Conservation (phyloP, 768 basidiomycete species). For the Auriscalpium microsporum region DNA sequence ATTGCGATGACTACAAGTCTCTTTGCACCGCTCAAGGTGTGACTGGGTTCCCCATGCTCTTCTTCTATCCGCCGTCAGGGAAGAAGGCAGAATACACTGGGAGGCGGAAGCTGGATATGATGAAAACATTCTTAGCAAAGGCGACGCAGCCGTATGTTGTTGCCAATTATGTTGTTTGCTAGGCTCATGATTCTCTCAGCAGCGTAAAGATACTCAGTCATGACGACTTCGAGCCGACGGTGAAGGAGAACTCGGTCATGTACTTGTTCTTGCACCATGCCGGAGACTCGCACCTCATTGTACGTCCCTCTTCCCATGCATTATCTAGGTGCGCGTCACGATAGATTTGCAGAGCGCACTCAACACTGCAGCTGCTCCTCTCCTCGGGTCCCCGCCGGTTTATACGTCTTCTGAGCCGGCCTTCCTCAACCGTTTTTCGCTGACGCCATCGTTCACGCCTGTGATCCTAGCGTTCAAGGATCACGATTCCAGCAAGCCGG, state of each 20-base stretch:
- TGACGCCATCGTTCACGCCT: constrained; percentile 33
- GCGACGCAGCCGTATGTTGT: constrained; percentile 59
- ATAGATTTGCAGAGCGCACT: constrained; percentile 36
- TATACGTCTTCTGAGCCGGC: constrained; percentile 30
- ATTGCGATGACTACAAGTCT: constrained; percentile 71
- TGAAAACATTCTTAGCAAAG: constrained; percentile 69
- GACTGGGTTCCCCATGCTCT: constrained; percentile 76
- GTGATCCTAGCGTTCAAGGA: constrained; percentile 64
- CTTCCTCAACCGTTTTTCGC: constrained; percentile 26
- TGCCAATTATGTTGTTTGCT: not conserved
- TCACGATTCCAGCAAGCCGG: constrained; percentile 38
- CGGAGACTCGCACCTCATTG: constrained; percentile 25
- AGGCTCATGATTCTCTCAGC: constrained; percentile 11
- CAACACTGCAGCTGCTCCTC: constrained; percentile 43
- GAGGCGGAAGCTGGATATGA: constrained; percentile 58
- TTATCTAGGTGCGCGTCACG: not conserved
- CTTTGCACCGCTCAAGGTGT: constrained; percentile 64
- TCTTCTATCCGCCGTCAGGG: constrained; percentile 48
- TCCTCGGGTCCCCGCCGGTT: constrained; percentile 42
- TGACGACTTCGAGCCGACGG: constrained; percentile 34
- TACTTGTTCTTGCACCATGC: constrained; percentile 49
- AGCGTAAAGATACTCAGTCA: constrained; percentile 32
- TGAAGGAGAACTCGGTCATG: constrained; percentile 41
- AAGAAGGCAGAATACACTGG: constrained; percentile 68
- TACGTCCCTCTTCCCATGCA: constrained; percentile 13